Evolutionary conservation across 2,329 filamentous ascomycete species (phyloP).

Genomic region (Ascochyta lentis): DNA sequence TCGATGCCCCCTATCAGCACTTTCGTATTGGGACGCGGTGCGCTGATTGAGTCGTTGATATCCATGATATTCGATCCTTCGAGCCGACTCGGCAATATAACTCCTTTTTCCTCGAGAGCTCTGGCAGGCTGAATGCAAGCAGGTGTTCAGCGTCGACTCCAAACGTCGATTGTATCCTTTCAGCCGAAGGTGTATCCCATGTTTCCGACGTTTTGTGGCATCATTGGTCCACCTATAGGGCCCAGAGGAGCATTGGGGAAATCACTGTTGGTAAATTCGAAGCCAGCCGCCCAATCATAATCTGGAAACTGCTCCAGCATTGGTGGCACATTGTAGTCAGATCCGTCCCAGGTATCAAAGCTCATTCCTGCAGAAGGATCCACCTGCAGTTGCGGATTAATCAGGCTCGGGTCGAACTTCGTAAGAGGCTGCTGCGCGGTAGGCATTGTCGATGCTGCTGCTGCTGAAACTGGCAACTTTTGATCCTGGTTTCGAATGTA

Average conservation of each 20-base stretch:
- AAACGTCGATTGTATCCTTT: neutral
- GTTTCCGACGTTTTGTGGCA: slow-evolving; percentile 28
- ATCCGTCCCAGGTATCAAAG: slow-evolving; percentile 38
- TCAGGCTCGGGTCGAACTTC: slow-evolving; percentile 38
- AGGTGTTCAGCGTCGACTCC: neutral
- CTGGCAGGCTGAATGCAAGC: neutral
- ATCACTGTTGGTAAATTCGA: slow-evolving; percentile 42
- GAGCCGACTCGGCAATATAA: neutral
- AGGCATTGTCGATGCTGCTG: slow-evolving; percentile 3
- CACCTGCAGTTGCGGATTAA: slow-evolving; percentile 29
- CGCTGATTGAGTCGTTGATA: neutral
- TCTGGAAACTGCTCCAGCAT: slow-evolving; percentile 48
- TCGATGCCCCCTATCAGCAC: too few relatives aligned
- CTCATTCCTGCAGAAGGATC: slow-evolving; percentile 30
- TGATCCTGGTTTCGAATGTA: slow-evolving; percentile 23
- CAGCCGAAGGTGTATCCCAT: slow-evolving; percentile 40
- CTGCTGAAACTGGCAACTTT: slow-evolving; percentile 22
- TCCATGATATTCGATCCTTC: neutral
- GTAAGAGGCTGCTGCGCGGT: slow-evolving; percentile 24
- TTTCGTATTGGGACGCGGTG: neutral
- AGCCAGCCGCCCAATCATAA: slow-evolving; percentile 48
- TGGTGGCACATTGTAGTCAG: slow-evolving; percentile 38
- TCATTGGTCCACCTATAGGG: slow-evolving; percentile 27
- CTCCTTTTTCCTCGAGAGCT: neutral
- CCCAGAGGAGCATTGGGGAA: slow-evolving; percentile 33